Conservation (phyloP, 768 basidiomycete genomes). For the Tubosaeta brunneosetosa region DNA sequence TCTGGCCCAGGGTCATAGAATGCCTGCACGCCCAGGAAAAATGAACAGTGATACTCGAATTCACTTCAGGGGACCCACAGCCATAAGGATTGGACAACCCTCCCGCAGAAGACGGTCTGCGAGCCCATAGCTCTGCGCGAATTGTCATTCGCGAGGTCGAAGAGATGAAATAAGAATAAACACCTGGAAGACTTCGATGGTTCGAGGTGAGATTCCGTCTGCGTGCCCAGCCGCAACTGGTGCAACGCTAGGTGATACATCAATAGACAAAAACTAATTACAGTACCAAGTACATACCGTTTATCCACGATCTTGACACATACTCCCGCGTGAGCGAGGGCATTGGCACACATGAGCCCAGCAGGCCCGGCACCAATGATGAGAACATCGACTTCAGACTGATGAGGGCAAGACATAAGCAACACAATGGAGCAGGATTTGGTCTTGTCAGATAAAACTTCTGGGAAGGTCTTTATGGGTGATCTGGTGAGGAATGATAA, state of each 20-base stretch:
- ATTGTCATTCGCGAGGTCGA: not conserved
- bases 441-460: slow-evolving; percentile 3
- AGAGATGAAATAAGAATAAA: not conserved
- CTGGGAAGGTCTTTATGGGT: not conserved
- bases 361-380: slow-evolving; percentile 42
- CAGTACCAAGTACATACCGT: slow-evolving; percentile 23
- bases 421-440: not conserved
- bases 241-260: slow-evolving; percentile 7
- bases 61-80: slow-evolving; percentile 38
- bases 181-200: slow-evolving; percentile 45
- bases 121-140: slow-evolving; percentile 65
- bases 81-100: slow-evolving; percentile 62
- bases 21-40: slow-evolving; percentile 39
- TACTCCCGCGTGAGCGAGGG: slow-evolving; percentile 33
- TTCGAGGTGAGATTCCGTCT: slow-evolving; percentile 25
- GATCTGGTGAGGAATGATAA: not conserved
- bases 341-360: slow-evolving; percentile 42
- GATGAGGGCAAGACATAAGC: slow-evolving; percentile 12
- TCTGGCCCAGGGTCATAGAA: slow-evolving; percentile 66
- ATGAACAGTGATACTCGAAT: not conserved
- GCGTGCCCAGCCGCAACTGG: slow-evolving; percentile 25
- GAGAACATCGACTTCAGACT: slow-evolving; percentile 37
- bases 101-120: slow-evolving; percentile 56
- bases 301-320: slow-evolving; percentile 39
- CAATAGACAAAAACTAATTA: not conserved